phyloP scores from a whole-genome alignment of 495 filamentous ascomycete species.

The Usnea hakonensis region DNA sequence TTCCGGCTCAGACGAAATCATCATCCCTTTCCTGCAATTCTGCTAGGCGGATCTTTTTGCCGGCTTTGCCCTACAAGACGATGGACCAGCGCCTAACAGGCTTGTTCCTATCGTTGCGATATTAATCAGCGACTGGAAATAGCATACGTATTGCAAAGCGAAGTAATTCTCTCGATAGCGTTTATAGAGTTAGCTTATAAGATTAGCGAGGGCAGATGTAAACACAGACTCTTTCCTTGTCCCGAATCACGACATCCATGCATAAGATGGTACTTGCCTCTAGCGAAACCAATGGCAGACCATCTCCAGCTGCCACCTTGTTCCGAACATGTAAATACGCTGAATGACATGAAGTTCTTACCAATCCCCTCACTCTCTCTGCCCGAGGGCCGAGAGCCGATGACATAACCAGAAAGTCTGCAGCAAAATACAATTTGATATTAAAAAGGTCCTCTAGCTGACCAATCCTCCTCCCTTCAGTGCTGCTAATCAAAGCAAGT shows the following conservation, averaged over 20 bases:
- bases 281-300: background rate
- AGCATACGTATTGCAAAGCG: background rate
- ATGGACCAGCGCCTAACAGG: too few species aligned
- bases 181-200: background rate
- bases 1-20: too few species aligned
- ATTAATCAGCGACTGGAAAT: background rate
- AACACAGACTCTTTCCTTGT: background rate
- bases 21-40: too few species aligned
- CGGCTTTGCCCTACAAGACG: background rate
- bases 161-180: too few species aligned
- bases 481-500: conserved; percentile 1
- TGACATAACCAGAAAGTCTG: background rate
- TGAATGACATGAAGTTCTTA: background rate
- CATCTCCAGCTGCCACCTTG: background rate
- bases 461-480: background rate
- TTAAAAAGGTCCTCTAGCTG: background rate
- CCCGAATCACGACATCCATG: background rate
- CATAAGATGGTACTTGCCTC: background rate
- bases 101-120: background rate
- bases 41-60: too few species aligned
- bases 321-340: background rate
- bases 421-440: background rate
- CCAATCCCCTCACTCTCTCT: background rate
- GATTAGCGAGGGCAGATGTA: conserved; percentile 2
- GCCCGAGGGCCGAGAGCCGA: conserved; percentile 12